Conservation (phyloP, 306 rosid genomes). For the Gleditsia sinensis region DNA sequence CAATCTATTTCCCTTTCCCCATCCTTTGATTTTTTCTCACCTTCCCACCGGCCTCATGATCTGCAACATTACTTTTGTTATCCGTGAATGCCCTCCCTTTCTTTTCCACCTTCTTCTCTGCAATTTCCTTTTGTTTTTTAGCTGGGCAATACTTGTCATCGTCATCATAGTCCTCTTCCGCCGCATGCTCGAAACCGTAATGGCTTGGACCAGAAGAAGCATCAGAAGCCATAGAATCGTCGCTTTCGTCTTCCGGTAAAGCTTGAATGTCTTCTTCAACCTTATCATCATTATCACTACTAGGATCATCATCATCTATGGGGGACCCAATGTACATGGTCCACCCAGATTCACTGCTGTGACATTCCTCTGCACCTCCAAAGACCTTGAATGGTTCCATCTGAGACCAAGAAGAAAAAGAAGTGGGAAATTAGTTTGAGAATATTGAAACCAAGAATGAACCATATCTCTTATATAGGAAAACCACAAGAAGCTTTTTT, state of each 20-base stretch:
- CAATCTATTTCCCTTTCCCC: slow-evolving; percentile 33
- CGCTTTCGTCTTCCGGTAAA: slow-evolving; percentile 48
- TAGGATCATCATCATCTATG: slow-evolving; percentile 25
- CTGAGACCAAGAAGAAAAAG: background rate
- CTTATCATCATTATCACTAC: background rate
- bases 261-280: slow-evolving; percentile 1
- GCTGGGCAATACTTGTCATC: slow-evolving; percentile 10
- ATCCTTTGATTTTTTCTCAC: slow-evolving; percentile 38
- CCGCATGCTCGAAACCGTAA: background rate
- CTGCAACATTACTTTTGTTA: slow-evolving; percentile 29
- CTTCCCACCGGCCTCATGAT: slow-evolving; percentile 38
- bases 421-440: slow-evolving; percentile 1
- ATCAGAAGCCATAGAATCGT: slow-evolving; percentile 87
- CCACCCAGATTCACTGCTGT: slow-evolving; percentile 89
- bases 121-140: slow-evolving; percentile 30
- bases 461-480: slow-evolving; percentile 21
- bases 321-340: slow-evolving; percentile 78
- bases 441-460: background rate
- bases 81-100: slow-evolving; percentile 20
- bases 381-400: slow-evolving; percentile 59
- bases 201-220: slow-evolving; percentile 74
- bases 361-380: slow-evolving; percentile 73
- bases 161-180: background rate
- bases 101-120: slow-evolving; percentile 32
- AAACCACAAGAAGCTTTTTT: background rate